phyloP scores from a whole-genome alignment of 345 rosid species.

The Lumnitzera littorea region DNA sequence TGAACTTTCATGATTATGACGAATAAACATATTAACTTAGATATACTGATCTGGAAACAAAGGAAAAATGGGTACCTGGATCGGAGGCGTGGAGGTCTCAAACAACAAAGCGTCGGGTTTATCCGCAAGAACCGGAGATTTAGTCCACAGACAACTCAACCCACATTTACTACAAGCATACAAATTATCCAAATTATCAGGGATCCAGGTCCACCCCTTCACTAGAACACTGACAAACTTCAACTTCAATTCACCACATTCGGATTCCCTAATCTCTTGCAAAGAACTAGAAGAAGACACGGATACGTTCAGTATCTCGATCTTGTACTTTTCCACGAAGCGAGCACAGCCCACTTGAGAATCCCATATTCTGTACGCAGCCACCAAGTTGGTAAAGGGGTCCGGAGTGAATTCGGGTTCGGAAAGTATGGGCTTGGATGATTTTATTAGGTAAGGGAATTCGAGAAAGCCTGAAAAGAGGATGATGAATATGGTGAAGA shows the following conservation, averaged over 20 bases:
- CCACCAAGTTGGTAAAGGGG: slow-evolving; percentile 51
- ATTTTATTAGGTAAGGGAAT: slow-evolving; percentile 48
- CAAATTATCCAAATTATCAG: slow-evolving; percentile 84
- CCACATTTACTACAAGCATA: slow-evolving; percentile 77
- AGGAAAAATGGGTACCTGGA: slow-evolving; percentile 32
- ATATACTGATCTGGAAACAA: not conserved
- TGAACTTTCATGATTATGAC: too few species aligned
- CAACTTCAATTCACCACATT: slow-evolving; percentile 49
- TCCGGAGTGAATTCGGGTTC: slow-evolving; percentile 16
- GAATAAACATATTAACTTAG: too few species aligned
- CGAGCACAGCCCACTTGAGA: slow-evolving; percentile 70
- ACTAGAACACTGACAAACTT: slow-evolving; percentile 66
- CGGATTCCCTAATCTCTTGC: slow-evolving; percentile 25
- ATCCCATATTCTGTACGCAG: slow-evolving; percentile 68
- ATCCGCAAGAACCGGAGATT: slow-evolving; percentile 80
- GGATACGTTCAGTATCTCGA: slow-evolving; percentile 20
- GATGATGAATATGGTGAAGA: slow-evolving; percentile 57
- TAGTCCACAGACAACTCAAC: slow-evolving; percentile 91
- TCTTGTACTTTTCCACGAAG: slow-evolving; percentile 39
- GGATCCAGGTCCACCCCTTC: slow-evolving; percentile 98
- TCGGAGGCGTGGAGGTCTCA: slow-evolving; percentile 74
- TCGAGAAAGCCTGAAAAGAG: slow-evolving; percentile 70
- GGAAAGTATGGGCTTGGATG: slow-evolving; percentile 17
- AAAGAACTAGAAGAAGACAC: slow-evolving; percentile 56
- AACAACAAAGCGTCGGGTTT: slow-evolving; percentile 84